These are phyloP conservation scores for Alternaria arborescens DNA, from an alignment of 2,329 filamentous ascomycete genomes.

Conservation along the genomic window DNA sequence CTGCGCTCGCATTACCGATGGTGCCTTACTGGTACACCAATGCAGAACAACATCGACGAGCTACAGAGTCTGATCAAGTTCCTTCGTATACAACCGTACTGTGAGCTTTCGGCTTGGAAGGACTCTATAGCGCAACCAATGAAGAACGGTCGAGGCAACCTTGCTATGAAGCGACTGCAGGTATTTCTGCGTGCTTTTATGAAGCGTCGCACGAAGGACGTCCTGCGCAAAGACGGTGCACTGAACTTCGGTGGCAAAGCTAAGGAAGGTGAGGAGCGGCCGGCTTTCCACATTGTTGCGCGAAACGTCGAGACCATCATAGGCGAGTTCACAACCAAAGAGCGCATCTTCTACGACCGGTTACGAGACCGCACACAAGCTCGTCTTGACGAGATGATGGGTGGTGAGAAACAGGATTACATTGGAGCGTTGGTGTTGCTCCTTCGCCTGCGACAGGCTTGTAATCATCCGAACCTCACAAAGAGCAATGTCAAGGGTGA, in stretches of 20 bases:
- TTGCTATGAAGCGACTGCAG: conserved; percentile 87
- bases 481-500: conserved; percentile 87
- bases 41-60: conserved; percentile 98
- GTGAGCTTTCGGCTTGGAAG: conserved; percentile 86
- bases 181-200: conserved; percentile 90
- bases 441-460: conserved; percentile 89
- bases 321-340: conserved; percentile 78
- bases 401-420: conserved; percentile 80
- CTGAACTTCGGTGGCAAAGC: conserved; percentile 77
- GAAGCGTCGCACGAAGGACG: conserved; percentile 97
- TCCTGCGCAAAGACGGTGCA: conserved; percentile 87
- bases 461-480: conserved; percentile 90
- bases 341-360: conserved; percentile 85
- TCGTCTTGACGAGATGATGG: conserved; percentile 89
- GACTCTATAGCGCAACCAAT: conserved; percentile 88
- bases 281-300: conserved; percentile 88
- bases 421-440: conserved; percentile 92
- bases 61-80: conserved; percentile 94
- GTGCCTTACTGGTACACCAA: conserved; percentile 95
- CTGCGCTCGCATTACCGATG: conserved; percentile 87
- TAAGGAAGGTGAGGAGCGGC: conserved; percentile 64
- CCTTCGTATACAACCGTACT: conserved; percentile 88
- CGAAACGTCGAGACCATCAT: conserved; percentile 85
- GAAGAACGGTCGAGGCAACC: conserved; percentile 86
- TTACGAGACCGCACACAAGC: conserved; percentile 85